Percentiles rank a stretch among this genome's conserved stretches.
Evolutionary conservation across 2,329 filamentous ascomycete genomes (phyloP).

Genomic region (Ophiostoma sp.): DNA sequence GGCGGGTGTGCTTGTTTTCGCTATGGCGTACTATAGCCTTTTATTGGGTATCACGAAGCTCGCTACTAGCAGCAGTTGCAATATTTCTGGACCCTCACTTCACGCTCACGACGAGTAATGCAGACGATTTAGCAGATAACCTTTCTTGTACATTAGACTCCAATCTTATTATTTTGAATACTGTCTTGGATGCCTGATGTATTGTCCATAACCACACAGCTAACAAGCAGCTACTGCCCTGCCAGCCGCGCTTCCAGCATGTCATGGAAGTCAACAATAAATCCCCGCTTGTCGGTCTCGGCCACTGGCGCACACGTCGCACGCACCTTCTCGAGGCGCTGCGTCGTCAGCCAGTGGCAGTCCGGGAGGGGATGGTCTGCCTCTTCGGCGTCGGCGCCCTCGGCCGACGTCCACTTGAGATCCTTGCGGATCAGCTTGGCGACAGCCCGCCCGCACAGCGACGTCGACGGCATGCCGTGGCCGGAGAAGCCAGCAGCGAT

Average conservation of each 20-base stretch:
- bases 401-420: conserved; percentile 8
- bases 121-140: not conserved
- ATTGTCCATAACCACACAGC: not conserved
- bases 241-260: conserved; percentile 6
- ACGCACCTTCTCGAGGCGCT: conserved; percentile 21
- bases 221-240: not conserved
- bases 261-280: conserved; percentile 20
- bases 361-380: conserved; percentile 23
- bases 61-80: not conserved
- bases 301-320: conserved; percentile 16
- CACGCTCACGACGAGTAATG: not conserved
- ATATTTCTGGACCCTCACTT: not conserved
- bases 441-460: conserved; percentile 58
- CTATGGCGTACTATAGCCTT: not conserved
- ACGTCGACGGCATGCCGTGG: conserved; percentile 72
- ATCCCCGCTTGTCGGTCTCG: conserved; percentile 16
- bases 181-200: not conserved
- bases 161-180: not conserved
- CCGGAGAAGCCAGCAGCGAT: conserved; percentile 63
- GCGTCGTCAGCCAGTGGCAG: conserved; percentile 19
- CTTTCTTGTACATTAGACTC: conserved; percentile 1
- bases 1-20: not conserved
- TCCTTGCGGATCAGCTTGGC: conserved; percentile 50
- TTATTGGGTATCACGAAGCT: not conserved
- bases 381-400: conserved; percentile 32